These are phyloP conservation scores for Saccharomycopsis babjevae DNA, from an alignment of 805 yeast genomes.

Conservation along the genomic window DNA sequence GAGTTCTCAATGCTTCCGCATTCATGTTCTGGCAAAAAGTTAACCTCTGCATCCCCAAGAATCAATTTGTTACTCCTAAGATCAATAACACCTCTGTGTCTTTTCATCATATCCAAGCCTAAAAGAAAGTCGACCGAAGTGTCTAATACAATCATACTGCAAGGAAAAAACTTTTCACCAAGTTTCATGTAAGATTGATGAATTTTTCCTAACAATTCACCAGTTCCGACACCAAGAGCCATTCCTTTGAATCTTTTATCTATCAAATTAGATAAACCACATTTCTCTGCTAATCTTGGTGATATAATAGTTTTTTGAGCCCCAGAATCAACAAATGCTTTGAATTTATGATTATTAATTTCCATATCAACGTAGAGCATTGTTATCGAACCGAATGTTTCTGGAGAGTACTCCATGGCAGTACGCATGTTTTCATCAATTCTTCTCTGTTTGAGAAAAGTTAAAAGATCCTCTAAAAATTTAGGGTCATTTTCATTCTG, in stretches of 20 bases:
- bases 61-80: slow-evolving; percentile 52
- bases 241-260: slow-evolving; percentile 74
- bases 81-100: slow-evolving; percentile 79
- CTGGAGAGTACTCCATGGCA: slow-evolving; percentile 87
- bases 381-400: slow-evolving; percentile 68
- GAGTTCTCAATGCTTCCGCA: slow-evolving; percentile 33
- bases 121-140: slow-evolving; percentile 62
- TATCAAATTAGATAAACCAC: slow-evolving; percentile 60
- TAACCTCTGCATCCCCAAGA: slow-evolving; percentile 64
- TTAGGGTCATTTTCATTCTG: slow-evolving; percentile 48
- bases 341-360: slow-evolving; percentile 70
- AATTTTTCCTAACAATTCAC: slow-evolving; percentile 68
- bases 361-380: slow-evolving; percentile 76
- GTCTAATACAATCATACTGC: slow-evolving; percentile 65
- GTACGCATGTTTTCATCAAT: slow-evolving; percentile 70
- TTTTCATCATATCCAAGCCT: slow-evolving; percentile 85
- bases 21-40: slow-evolving; percentile 65
- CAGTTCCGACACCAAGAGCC: slow-evolving; percentile 86
- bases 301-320: slow-evolving; percentile 86
- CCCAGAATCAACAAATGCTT: slow-evolving; percentile 95
- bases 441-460: slow-evolving; percentile 56
- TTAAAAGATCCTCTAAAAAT: slow-evolving; percentile 54
- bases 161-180: slow-evolving; percentile 53
- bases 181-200: slow-evolving; percentile 83
- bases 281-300: slow-evolving; percentile 61